A percentile compares a stretch with the other conserved stretches of the same genome.
Evolutionary conservation across 345 rosid genomes (phyloP).

Genomic region (Arabis alpina): DNA sequence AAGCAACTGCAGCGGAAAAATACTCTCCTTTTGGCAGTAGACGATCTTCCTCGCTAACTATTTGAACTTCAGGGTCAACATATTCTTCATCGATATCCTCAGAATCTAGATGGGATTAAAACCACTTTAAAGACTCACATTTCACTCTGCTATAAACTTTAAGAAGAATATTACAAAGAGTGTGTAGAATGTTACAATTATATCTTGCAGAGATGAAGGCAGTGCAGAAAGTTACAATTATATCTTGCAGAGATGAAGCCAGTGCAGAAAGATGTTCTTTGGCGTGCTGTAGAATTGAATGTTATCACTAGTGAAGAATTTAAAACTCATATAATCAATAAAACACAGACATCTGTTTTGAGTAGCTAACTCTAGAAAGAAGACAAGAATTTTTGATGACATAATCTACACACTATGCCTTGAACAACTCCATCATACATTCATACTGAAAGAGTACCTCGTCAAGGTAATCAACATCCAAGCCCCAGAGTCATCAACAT

Average conservation of each 20-base stretch:
- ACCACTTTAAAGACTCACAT: conserved; percentile 23
- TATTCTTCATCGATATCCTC: conserved; percentile 96
- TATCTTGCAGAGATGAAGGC: conserved; percentile 82
- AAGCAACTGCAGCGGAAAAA: conserved; percentile 59
- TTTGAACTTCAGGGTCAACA: conserved; percentile 86
- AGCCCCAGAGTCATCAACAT: conserved; percentile 93
- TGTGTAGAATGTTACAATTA: conserved; percentile 44
- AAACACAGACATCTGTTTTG: neutral
- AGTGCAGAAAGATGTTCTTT: conserved; percentile 94
- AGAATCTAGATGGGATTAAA: conserved; percentile 62
- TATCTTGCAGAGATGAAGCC: conserved; percentile 83
- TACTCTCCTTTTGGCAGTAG: conserved; percentile 72
- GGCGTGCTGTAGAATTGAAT: conserved; percentile 67
- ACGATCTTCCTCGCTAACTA: conserved; percentile 77
- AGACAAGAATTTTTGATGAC: neutral
- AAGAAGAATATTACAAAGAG: conserved; percentile 24
- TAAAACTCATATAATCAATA: neutral
- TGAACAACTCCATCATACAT: conserved; percentile 6
- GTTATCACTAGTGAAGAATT: conserved; percentile 15
- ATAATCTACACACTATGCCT: neutral
- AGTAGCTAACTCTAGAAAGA: neutral
- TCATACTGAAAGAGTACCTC: conserved; percentile 52
- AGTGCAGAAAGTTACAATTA: conserved; percentile 79
- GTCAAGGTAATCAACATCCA: conserved; percentile 97
- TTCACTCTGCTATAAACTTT: conserved; percentile 23